Base-by-base conservation (phyloP, 176 grass and related monocot species). In the Oryza punctata region DNA sequence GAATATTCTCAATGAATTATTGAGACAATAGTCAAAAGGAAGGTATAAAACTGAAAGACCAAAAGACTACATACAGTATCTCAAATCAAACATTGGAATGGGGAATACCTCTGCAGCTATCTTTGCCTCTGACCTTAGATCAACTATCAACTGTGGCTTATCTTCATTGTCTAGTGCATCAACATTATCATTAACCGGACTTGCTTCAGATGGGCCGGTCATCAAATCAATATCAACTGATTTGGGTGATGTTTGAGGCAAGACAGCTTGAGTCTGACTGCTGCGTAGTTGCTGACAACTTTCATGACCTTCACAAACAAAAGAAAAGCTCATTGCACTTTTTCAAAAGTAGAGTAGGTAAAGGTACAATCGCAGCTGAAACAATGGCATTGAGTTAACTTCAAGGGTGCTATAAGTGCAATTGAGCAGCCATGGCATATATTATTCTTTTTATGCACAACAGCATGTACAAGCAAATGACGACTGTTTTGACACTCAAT, bases 101-200 rank as follows among this genome's bases (percentile, higher is more conserved):
- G 69, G 73, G 71, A 69, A 27, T 87, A 93, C 93, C 89, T 93
- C 89, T 69, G 78, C 81, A 80, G 92, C 84, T 69, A 91, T 76
- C 77, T 89, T 94, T 35, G 92, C 92, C 74, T 94, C 95, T 70
- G 90, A 91, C 61, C 82, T 81, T 52, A 94, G 88, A 78, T 97
- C 89, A 83, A 88, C 54, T 76, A 44, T 41, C 81, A 78, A 64
- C 5, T 70, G 75, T 38, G 88, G 23, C 43, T 52, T 83, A 63
- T 86, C 86, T 83, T 81, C 76, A 65, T 81, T 88, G 13, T 76
- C 70, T 81, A 81, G 27, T 54, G 18, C 73, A 65, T 88, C 72
- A 76, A 47, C 28, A 59, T 79, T 79, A 61, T 29, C 49, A 79
- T 87, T 81, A 43, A 23, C 63, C 63, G 81, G 64, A 80, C 50